Conservation (phyloP, 2,329 filamentous ascomycete species). For the Penicillium janthinellum region DNA sequence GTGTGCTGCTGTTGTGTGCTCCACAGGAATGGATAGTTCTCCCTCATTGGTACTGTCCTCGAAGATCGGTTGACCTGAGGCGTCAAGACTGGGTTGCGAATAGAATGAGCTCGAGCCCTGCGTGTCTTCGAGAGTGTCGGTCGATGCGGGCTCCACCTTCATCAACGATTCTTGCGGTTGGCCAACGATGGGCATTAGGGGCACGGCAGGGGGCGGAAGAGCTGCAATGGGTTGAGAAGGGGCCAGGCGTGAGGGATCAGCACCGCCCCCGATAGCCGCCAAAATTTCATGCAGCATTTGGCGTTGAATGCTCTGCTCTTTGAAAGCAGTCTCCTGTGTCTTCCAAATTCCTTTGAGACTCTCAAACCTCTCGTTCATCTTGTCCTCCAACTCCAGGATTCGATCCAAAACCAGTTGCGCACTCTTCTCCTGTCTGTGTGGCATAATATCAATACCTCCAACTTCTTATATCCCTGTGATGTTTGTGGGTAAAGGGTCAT, state of each 20-base stretch:
- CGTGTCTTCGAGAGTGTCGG: slow-evolving; percentile 2
- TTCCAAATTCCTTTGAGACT: slow-evolving; percentile 19
- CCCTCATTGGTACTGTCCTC: slow-evolving; percentile 43
- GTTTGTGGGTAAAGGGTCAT: not conserved
- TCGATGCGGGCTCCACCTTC: slow-evolving; percentile 28
- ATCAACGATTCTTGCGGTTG: slow-evolving; percentile 17
- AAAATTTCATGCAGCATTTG: slow-evolving; percentile 4
- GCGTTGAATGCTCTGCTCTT: not conserved
- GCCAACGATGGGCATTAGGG: not conserved
- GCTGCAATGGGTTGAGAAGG: not conserved
- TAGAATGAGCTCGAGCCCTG: slow-evolving; percentile 2
- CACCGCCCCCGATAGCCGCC: not conserved
- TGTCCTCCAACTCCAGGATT: slow-evolving; percentile 36
- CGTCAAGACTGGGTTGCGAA: slow-evolving; percentile 1
- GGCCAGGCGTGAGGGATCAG: not conserved
- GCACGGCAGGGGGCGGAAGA: not conserved
- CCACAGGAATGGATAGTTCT: slow-evolving; percentile 72
- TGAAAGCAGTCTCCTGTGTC: not conserved
- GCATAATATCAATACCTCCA: not conserved
- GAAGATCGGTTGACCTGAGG: not conserved
- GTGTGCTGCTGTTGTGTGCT: slow-evolving; percentile 89
- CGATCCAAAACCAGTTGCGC: slow-evolving; percentile 42
- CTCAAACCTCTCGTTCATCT: slow-evolving; percentile 31
- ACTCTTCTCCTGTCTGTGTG: slow-evolving; percentile 44
- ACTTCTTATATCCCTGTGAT: not conserved